These are phyloP conservation scores for Apophysomyces trapeziformis DNA, from an alignment of 371 early-diverging fungal species.

Conservation along the genomic window DNA sequence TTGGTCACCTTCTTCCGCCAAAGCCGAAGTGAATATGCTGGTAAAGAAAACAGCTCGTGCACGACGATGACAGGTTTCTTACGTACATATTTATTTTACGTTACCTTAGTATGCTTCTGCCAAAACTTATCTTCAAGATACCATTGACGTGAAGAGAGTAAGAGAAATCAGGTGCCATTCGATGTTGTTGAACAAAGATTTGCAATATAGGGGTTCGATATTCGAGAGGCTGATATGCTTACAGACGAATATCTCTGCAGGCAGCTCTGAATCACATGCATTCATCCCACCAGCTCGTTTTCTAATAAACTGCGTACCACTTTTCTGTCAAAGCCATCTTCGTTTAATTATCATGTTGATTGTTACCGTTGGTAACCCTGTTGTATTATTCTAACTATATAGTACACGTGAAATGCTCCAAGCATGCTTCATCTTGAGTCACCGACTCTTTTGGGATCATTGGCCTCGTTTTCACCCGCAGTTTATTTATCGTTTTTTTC, in stretches of 20 bases:
- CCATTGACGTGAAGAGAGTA: conserved; percentile 56
- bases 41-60: conserved; percentile 26
- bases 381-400: no score
- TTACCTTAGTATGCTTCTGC: conserved; percentile 64
- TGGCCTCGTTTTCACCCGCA: no score
- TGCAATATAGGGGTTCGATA: conserved; percentile 45
- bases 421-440: no score
- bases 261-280: conserved; percentile 12
- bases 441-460: no score
- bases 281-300: neutral
- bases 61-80: no score
- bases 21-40: conserved; percentile 64
- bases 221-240: conserved; percentile 59
- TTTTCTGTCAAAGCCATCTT: no score
- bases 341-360: no score
- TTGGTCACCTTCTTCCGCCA: conserved; percentile 65
- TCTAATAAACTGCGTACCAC: no score
- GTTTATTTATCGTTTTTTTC: neutral
- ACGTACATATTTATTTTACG: neutral
- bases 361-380: no score
- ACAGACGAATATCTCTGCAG: conserved; percentile 57
- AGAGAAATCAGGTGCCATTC: neutral
- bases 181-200: neutral
- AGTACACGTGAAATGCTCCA: no score
- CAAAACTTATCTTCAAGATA: conserved; percentile 64